Evolutionary conservation across 345 rosid species (phyloP), one percentile per base, ranked within the genome.

Genomic region (Bruguiera sexangula): DNA sequence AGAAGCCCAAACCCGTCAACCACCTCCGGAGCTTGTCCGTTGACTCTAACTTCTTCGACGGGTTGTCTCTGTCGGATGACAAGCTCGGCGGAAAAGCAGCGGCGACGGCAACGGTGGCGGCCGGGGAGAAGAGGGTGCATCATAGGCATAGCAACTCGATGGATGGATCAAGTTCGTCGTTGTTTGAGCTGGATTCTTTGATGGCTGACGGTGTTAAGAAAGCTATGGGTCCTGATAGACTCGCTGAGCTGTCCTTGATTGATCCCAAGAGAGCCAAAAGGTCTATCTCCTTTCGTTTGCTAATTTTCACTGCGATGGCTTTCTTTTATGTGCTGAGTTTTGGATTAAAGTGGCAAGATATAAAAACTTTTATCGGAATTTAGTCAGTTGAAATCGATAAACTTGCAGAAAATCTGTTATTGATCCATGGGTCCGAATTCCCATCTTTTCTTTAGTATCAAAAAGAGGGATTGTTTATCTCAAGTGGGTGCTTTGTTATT

Each of bases 221-320:
- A 81, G 83, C 93, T 62, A 84, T 88, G 89, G 95, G 81, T 68
- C 86, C 89, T 73, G 97, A 91, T 18, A 87, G 81, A 71, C 84
- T 94, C 29, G 93, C 96, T 34, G 98, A 94, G 76, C 91, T 94
- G 34, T 85, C 97, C 62, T 82, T 89, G 73, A 86, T 94, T 63
- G 98, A 94, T 85, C 98, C 98, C 69, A 91, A 87, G 77, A 82
- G 98, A 82, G 98, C 98, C 71, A 94, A 91, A 84, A 82, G 98
- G 98, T 94, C 4, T 16, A 4, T 1, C 32, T 21, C 67, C 22
- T 64, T 46, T 61, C 53, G 9, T 26, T 36, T 60, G 32, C 20
- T 34, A 34, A 7, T 8, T 34, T 7, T 34, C 7, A 34, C 37
- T 6, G 37, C 37, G 10, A 34, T 34, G 37, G 37, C 37, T 34